Evolutionary conservation across 192 early-diverging fungal genomes (phyloP).

Genomic region (Backusella australiensis): DNA sequence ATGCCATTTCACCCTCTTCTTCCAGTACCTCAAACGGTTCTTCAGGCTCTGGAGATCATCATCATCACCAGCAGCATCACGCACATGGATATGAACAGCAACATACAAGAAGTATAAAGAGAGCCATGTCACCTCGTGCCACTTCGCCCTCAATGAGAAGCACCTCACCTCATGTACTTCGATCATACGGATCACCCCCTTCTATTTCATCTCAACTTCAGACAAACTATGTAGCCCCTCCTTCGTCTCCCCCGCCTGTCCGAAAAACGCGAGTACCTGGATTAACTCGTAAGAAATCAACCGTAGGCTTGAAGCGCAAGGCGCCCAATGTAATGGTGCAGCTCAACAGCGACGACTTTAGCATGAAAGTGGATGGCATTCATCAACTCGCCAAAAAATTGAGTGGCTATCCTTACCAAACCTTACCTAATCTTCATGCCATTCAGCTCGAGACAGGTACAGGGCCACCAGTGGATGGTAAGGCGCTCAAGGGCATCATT

Average conservation of each 20-base stretch:
- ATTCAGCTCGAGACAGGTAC: constrained; percentile 14
- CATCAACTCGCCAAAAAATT: constrained; percentile 10
- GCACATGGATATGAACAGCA: neutral
- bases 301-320: constrained; percentile 17
- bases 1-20: constrained; percentile 16
- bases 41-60: neutral
- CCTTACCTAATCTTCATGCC: neutral
- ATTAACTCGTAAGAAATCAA: constrained; percentile 20
- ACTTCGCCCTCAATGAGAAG: neutral
- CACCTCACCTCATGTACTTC: constrained; percentile 1
- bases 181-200: neutral
- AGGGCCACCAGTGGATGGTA: constrained; percentile 16
- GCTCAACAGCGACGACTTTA: constrained; percentile 16
- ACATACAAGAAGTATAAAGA: neutral
- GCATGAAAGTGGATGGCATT: constrained; percentile 4
- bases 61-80: neutral
- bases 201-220: constrained; percentile 1
- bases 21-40: constrained; percentile 17
- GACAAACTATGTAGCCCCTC: neutral
- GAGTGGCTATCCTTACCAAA: neutral
- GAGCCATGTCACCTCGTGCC: constrained; percentile 15
- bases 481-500: constrained; percentile 4
- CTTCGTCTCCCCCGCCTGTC: neutral
- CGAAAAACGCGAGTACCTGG: constrained; percentile 24
- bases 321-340: constrained; percentile 12